Evolutionary conservation across 1,284 basidiomycete genomes (phyloP).

Genomic region (Cryptococcus neoformans): DNA sequence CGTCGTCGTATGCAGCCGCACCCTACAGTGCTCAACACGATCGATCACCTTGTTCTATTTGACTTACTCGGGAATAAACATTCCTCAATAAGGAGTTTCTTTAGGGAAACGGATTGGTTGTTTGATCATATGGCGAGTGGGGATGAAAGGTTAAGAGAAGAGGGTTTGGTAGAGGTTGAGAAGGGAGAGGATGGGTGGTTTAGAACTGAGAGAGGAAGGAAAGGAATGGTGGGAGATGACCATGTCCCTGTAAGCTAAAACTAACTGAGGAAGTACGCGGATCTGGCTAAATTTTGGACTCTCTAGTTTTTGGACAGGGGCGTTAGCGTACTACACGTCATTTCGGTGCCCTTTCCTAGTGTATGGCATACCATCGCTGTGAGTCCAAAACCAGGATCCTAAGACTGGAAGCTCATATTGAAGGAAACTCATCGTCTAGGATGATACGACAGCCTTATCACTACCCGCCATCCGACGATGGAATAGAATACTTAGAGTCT

Average conservation of each 20-base stretch:
- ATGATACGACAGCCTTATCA: constrained; percentile 83
- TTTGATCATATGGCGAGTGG: constrained; percentile 68
- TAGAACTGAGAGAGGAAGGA: constrained; percentile 34
- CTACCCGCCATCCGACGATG: constrained; percentile 82
- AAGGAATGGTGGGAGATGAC: constrained; percentile 80
- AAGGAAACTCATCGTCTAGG: constrained; percentile 53
- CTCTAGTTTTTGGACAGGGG: constrained; percentile 67
- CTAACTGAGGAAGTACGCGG: background rate
- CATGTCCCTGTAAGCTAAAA: constrained; percentile 64
- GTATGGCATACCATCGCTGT: constrained; percentile 88
- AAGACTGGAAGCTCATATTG: background rate
- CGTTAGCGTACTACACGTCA: constrained; percentile 87
- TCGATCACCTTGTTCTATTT: constrained; percentile 85
- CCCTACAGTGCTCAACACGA: constrained; percentile 65
- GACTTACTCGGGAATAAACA: constrained; percentile 77
- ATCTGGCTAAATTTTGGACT: background rate
- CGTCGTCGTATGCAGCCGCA: constrained; percentile 60
- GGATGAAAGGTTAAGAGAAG: constrained; percentile 59
- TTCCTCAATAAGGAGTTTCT: constrained; percentile 74
- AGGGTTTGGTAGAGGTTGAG: constrained; percentile 29
- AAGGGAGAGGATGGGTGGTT: constrained; percentile 40
- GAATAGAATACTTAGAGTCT: constrained; percentile 83
- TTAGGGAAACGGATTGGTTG: constrained; percentile 85
- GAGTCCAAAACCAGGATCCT: background rate
- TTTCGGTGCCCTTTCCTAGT: constrained; percentile 79